These are phyloP conservation scores for Paramecium primaurelia DNA, from an alignment of 73 alveolate species.

Conservation along the genomic window DNA sequence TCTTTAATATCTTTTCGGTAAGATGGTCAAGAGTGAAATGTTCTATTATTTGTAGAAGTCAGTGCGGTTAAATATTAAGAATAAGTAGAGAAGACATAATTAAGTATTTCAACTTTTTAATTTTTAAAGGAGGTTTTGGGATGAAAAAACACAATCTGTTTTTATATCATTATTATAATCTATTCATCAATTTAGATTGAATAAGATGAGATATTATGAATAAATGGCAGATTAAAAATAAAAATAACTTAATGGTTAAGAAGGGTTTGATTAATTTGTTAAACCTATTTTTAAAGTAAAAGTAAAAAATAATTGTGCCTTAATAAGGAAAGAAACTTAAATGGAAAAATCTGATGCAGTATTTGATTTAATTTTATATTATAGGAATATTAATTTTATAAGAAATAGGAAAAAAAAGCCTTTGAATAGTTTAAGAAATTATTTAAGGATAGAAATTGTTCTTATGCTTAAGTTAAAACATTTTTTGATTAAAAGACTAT, in stretches of 20 bases:
- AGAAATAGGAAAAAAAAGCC: not conserved
- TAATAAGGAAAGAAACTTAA: not conserved
- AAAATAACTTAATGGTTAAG: not conserved
- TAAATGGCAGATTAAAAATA: not conserved
- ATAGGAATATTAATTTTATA: not conserved
- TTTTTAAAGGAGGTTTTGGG: not conserved
- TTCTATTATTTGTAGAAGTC: constrained; percentile 5
- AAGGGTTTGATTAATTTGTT: not conserved
- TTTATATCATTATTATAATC: not conserved
- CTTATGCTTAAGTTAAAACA: constrained; percentile 38
- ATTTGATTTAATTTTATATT: not conserved
- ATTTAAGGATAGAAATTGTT: constrained; percentile 40
- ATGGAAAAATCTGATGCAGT: not conserved
- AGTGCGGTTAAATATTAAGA: not conserved
- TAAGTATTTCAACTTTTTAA: not conserved
- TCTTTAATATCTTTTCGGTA: not conserved
- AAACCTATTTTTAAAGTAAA: not conserved
- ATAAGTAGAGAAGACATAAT: constrained; percentile 24
- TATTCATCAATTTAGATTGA: constrained; percentile 6
- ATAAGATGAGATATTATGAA: not conserved
- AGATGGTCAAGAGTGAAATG: constrained; percentile 18
- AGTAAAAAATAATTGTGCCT: not conserved
- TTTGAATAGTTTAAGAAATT: constrained; percentile 11
- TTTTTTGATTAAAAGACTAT: constrained; percentile 16
- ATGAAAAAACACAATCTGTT: not conserved